These are phyloP conservation scores for Wakefieldia striispora DNA, from an alignment of 768 basidiomycete species.

Conservation along the genomic window DNA sequence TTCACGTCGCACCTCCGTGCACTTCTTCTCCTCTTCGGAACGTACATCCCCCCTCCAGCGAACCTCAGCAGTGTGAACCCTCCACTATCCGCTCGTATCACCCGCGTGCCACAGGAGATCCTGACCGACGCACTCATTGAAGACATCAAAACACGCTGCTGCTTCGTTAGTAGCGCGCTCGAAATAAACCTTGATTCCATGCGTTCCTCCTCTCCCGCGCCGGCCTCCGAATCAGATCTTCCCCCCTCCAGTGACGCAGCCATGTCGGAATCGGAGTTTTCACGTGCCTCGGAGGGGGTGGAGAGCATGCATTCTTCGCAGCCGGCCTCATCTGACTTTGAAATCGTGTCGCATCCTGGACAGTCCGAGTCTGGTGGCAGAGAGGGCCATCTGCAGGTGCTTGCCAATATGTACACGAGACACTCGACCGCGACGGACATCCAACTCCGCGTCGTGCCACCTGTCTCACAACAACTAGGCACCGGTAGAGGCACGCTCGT, in stretches of 20 bases:
- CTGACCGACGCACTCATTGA: slow-evolving; percentile 81
- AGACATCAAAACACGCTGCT: slow-evolving; percentile 86
- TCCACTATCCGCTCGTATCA: slow-evolving; percentile 59
- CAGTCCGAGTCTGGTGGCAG: slow-evolving; percentile 25
- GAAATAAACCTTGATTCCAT: slow-evolving; percentile 36
- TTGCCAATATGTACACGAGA: slow-evolving; percentile 68
- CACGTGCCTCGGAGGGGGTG: slow-evolving; percentile 45
- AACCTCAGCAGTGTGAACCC: slow-evolving; percentile 64
- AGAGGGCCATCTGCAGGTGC: slow-evolving; percentile 47
- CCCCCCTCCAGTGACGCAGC: slow-evolving; percentile 52
- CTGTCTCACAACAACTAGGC: slow-evolving; percentile 61
- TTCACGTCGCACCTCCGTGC: slow-evolving; percentile 76
- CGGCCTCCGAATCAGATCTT: slow-evolving; percentile 38
- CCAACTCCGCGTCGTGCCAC: slow-evolving; percentile 65
- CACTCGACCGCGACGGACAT: slow-evolving; percentile 79
- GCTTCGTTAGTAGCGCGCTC: slow-evolving; percentile 75
- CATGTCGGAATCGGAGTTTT: slow-evolving; percentile 69
- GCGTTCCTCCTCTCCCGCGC: slow-evolving; percentile 31
- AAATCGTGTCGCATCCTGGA: slow-evolving; percentile 47
- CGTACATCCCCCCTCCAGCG: slow-evolving; percentile 79
- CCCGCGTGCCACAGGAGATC: slow-evolving; percentile 73
- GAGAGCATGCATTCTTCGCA: slow-evolving; percentile 51
- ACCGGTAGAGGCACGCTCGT: slow-evolving; percentile 76
- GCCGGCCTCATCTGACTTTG: slow-evolving; percentile 52
- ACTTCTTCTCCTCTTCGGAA: slow-evolving; percentile 79